Conservation (phyloP, 2,329 filamentous ascomycete genomes). For the Talaromyces marneffei region DNA sequence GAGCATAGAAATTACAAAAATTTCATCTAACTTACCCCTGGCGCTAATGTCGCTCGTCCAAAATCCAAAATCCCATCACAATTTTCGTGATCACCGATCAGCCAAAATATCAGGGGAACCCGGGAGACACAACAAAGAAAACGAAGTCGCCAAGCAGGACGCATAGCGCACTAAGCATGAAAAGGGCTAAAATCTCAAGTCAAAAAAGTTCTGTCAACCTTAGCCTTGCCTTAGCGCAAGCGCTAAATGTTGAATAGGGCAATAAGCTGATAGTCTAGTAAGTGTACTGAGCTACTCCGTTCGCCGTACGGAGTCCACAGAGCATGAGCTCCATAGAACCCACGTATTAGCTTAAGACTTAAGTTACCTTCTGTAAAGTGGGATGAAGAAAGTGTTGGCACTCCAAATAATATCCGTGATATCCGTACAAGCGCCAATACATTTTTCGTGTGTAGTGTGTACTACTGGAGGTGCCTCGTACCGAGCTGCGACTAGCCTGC, state of each 20-base stretch:
- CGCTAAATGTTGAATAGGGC: not conserved
- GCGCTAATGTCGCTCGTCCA: not conserved
- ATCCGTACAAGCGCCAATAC: no score
- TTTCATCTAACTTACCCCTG: not conserved
- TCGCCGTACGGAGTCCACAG: not conserved
- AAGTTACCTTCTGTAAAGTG: no score
- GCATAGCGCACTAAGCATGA: not conserved
- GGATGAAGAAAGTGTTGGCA: no score
- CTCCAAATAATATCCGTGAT: no score
- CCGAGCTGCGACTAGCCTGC: no score
- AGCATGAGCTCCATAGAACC: not conserved
- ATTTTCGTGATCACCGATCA: not conserved
- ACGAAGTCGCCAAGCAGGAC: not conserved
- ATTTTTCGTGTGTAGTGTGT: no score
- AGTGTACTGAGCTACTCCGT: no score
- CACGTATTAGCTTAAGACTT: not conserved
- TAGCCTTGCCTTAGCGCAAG: slow-evolving; percentile 8
- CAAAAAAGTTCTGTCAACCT: slow-evolving; percentile 6
- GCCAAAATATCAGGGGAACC: not conserved
- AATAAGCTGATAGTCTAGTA: not conserved
- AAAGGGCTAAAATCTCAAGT: not conserved
- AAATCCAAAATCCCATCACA: not conserved
- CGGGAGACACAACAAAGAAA: not conserved
- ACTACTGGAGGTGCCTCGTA: no score
- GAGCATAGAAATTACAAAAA: not conserved